Evolutionary conservation across 495 filamentous ascomycete genomes (phyloP).

Genomic region (Tuber microsphaerosporum): DNA sequence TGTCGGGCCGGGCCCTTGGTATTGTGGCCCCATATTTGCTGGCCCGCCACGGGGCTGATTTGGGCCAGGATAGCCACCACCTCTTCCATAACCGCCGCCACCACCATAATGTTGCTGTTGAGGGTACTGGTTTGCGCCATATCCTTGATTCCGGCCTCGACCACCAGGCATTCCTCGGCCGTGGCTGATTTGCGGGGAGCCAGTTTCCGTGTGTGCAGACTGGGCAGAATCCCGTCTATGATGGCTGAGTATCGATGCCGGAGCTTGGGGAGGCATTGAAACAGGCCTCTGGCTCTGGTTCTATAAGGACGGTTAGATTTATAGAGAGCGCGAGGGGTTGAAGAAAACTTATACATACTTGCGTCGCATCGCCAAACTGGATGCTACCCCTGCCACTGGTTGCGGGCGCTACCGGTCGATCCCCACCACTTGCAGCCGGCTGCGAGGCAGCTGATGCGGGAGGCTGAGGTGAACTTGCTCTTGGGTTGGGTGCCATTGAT

Average conservation of each 20-base stretch:
- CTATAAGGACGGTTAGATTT: constrained; percentile 11
- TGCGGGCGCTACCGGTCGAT: constrained; percentile 20
- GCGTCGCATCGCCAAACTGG: constrained; percentile 39
- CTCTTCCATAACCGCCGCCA: constrained; percentile 23
- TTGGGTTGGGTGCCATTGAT: constrained; percentile 39
- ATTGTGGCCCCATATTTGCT: constrained; percentile 23
- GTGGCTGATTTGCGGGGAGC: constrained; percentile 26
- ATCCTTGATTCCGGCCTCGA: constrained; percentile 22
- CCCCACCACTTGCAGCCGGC: constrained; percentile 38
- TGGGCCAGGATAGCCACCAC: constrained; percentile 20
- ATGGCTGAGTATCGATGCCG: constrained; percentile 31
- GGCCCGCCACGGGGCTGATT: constrained; percentile 35
- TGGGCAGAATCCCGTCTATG: constrained; percentile 38
- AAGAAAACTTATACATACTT: constrained; percentile 12
- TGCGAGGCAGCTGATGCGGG: constrained; percentile 39
- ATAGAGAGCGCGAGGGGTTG: background rate
- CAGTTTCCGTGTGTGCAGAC: constrained; percentile 28
- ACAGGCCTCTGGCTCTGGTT: constrained; percentile 29
- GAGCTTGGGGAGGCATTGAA: constrained; percentile 32
- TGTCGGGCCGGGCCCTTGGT: constrained; percentile 12
- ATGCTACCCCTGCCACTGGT: constrained; percentile 17
- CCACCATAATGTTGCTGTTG: constrained; percentile 26
- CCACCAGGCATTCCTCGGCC: constrained; percentile 27
- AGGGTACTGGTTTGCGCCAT: constrained; percentile 15
- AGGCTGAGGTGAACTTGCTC: constrained; percentile 38